A percentile compares a stretch with the other conserved stretches of the same genome.
Conservation (phyloP, 768 basidiomycete genomes). For the Gymnopilus dilepis region DNA sequence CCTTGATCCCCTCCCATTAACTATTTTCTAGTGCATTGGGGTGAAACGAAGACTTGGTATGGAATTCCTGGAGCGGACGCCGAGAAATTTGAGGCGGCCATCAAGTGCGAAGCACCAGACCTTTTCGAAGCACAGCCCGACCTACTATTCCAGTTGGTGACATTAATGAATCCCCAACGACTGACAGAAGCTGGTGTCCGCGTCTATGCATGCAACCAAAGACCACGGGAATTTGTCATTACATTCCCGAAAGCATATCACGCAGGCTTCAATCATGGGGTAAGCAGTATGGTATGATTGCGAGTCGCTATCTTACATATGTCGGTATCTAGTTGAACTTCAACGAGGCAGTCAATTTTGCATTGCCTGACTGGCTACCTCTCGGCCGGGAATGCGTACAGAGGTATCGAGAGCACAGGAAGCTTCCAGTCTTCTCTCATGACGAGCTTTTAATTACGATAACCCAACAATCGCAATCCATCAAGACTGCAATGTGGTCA, state of each 20-base stretch:
- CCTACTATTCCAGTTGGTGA: constrained; percentile 95
- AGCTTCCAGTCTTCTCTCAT: constrained; percentile 97
- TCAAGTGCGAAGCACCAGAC: constrained; percentile 94
- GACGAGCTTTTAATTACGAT: constrained; percentile 98
- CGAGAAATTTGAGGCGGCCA: constrained; percentile 95
- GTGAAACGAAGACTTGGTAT: constrained; percentile 99
- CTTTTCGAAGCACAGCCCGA: constrained; percentile 98
- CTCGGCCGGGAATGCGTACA: constrained; percentile 87
- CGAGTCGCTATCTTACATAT: constrained; percentile 18
- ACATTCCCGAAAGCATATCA: constrained; percentile 99
- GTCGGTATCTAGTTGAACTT: constrained; percentile 80
- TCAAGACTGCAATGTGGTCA: constrained; percentile 93
- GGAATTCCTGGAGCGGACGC: constrained; percentile 96
- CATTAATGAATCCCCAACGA: constrained; percentile 93
- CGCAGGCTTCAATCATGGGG: constrained; percentile 98
- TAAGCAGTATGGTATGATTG: constrained; percentile 46
- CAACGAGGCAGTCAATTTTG: constrained; percentile 99
- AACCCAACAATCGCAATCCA: constrained; percentile 90
- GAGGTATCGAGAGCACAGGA: constrained; percentile 88
- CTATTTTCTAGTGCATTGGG: constrained; percentile 88
- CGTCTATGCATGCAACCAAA: constrained; percentile 94
- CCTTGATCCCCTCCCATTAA: constrained; percentile 18
- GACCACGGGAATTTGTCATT: constrained; percentile 96
- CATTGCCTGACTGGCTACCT: constrained; percentile 92
- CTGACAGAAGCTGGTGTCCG: constrained; percentile 88